Evolutionary conservation across 2,329 filamentous ascomycete genomes (phyloP), one percentile per base, ranked within the genome.

Genomic region (Helminthosporium solani): DNA sequence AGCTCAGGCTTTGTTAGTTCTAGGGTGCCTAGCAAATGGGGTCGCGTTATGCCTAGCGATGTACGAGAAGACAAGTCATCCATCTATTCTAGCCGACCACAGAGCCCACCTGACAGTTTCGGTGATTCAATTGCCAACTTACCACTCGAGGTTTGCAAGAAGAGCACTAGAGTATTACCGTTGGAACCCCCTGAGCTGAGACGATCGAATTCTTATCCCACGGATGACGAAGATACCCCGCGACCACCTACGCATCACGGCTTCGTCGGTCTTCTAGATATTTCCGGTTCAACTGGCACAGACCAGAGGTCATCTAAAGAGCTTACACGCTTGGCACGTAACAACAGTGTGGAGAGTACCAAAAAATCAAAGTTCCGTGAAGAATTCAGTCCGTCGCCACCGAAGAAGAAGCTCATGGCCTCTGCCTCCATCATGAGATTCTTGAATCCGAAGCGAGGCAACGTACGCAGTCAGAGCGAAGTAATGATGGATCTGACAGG

Each of bases 71-170:
- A 51, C 20, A 42, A 44, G 14, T 74, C 72, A 0, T 75, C 72
- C 0, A 58, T 73, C 15, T 75, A 74, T 34, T 71, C 68, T 1
- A 66, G 64, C 23, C 52, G 72, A 53, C 63, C 70, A 30, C 54
- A 71, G 8, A 72, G 70, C 40, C 63, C 64, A n/a, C 60, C 52
- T 12, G 64, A 63, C 8, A 68, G 64, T 42, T 58, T 56, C 42
- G 54, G 50, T 44, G 61, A 51, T 8, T 62, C 60, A 38, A 52
- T 58, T 43, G 40, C 54, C 25, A 62, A 60, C 30, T 61, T 11
- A 49, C 40, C 19, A 18, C 33, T 11, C 3, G 19, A 19, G 11
- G n/a, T 21, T 18, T 18, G 15, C 50, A 16, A 40, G 30, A 16
- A 43, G 40, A 2, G 9, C 8, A 31, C 6, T 5, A 4, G 9